These are phyloP conservation scores for Pichia rugopelliculosa DNA, from an alignment of 805 yeast genomes.

Conservation along the genomic window DNA sequence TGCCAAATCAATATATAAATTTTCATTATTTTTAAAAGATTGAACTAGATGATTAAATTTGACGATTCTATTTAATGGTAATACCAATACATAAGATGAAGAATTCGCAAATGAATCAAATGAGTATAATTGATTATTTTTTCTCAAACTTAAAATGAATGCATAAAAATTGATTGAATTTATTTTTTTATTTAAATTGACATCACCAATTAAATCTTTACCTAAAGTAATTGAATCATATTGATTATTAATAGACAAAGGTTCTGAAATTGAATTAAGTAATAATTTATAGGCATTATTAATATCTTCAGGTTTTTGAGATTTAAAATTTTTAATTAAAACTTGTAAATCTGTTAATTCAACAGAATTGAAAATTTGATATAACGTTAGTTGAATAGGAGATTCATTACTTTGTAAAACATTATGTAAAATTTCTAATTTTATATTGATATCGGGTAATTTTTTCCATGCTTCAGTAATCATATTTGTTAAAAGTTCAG, in stretches of 20 bases:
- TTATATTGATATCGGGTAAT: conserved; percentile 28
- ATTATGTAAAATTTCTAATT: conserved; percentile 30
- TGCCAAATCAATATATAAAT: conserved; percentile 22
- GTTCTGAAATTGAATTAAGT: conserved; percentile 10
- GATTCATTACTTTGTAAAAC: conserved; percentile 31
- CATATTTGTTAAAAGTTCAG: conserved; percentile 21
- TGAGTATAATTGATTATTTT: conserved; percentile 34
- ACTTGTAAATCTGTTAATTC: conserved; percentile 26
- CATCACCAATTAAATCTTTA: conserved; percentile 17
- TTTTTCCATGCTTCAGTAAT: conserved; percentile 25
- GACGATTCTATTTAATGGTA: conserved; percentile 35
- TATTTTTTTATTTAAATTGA: conserved; percentile 11
- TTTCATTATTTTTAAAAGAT: conserved; percentile 20
- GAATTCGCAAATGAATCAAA: conserved; percentile 15
- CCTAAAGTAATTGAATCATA: conserved; percentile 25
- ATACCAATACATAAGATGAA: conserved; percentile 37
- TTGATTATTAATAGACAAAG: conserved; percentile 23
- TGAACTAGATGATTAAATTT: conserved; percentile 28
- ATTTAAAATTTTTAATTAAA: conserved; percentile 19
- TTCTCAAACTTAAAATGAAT: conserved; percentile 41
- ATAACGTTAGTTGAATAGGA: conserved; percentile 34
- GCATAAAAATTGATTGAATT: conserved; percentile 33
- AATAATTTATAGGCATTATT: conserved; percentile 23
- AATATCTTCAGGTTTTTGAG: conserved; percentile 16
- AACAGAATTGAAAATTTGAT: conserved; percentile 32